phyloP scores from a whole-genome alignment of 176 grass and related monocot species.

The Zea luxurians region DNA sequence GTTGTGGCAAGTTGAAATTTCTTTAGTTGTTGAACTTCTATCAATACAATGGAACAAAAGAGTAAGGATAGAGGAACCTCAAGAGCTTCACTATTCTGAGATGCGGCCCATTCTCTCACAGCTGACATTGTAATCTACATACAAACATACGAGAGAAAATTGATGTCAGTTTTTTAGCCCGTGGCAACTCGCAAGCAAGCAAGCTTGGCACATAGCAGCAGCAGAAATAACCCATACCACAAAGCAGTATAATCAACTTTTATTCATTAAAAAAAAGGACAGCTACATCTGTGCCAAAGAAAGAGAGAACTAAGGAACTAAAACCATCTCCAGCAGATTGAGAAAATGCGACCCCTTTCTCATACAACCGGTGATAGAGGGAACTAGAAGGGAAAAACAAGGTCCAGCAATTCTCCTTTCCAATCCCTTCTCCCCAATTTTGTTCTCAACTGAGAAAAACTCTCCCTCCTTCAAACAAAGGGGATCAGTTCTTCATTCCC shows the following conservation, averaged over 20 bases:
- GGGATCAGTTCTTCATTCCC: not conserved
- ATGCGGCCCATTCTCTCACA: slow-evolving; percentile 96
- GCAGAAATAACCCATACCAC: not conserved
- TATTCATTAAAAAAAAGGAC: slow-evolving; percentile 9
- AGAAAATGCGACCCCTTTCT: not conserved
- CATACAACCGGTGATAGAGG: not conserved
- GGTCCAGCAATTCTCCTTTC: not conserved
- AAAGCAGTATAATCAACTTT: not conserved
- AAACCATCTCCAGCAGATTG: not conserved
- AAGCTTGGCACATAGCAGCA: not conserved
- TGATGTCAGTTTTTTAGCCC: not conserved
- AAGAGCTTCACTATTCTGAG: slow-evolving; percentile 86
- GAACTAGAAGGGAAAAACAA: not conserved
- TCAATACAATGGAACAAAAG: slow-evolving; percentile 22
- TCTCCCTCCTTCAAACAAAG: not conserved
- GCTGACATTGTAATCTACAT: slow-evolving; percentile 98
- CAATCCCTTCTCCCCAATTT: not conserved
- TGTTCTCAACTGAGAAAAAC: not conserved
- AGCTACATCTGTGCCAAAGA: not conserved
- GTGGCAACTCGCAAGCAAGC: slow-evolving; percentile 11
- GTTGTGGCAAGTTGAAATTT: slow-evolving; percentile 36
- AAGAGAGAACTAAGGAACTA: not conserved
- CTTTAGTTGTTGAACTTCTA: slow-evolving; percentile 19
- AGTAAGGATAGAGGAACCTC: slow-evolving; percentile 57
- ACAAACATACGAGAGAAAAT: slow-evolving; percentile 18